A percentile compares a stretch with the other conserved stretches of the same genome.
Evolutionary conservation across 768 basidiomycete genomes (phyloP).

Genomic region (Suillus luteus): DNA sequence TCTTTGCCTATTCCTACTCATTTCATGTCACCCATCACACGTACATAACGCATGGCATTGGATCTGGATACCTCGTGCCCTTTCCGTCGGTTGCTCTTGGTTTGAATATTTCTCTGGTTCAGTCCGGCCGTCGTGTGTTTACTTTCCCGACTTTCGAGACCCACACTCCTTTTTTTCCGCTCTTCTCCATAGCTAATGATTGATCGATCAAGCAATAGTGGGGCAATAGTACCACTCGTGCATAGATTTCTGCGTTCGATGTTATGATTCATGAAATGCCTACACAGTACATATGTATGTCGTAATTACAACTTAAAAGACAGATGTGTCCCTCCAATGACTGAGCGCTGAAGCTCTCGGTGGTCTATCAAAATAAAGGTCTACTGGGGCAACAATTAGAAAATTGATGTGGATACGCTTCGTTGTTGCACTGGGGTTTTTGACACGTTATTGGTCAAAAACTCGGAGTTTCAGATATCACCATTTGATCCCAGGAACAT

Average conservation of each 20-base stretch:
- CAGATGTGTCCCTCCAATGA: background rate
- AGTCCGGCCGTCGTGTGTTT: conserved; percentile 6
- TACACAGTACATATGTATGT: conserved; percentile 2
- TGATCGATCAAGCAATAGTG: conserved; percentile 3
- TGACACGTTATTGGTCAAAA: too few species aligned
- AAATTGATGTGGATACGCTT: background rate
- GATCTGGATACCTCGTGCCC: conserved; percentile 12
- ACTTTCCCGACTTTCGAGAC: conserved; percentile 3
- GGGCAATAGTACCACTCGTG: background rate
- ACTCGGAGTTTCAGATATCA: too few species aligned
- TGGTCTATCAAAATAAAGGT: background rate
- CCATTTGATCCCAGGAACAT: too few species aligned
- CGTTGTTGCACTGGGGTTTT: background rate
- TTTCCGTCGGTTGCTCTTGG: conserved; percentile 8
- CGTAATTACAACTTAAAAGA: conserved; percentile 2
- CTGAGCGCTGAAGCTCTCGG: background rate
- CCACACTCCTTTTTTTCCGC: conserved; percentile 13
- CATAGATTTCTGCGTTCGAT: background rate
- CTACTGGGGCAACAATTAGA: background rate
- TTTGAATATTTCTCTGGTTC: conserved; percentile 8
- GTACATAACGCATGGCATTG: conserved; percentile 17
- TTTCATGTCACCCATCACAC: conserved; percentile 9
- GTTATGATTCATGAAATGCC: background rate
- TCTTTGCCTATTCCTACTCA: conserved; percentile 11
- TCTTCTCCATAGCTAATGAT: conserved; percentile 11